Base-by-base conservation (phyloP, 2,329 filamentous ascomycete genomes). In the Sporothrix dimorphospora region DNA sequence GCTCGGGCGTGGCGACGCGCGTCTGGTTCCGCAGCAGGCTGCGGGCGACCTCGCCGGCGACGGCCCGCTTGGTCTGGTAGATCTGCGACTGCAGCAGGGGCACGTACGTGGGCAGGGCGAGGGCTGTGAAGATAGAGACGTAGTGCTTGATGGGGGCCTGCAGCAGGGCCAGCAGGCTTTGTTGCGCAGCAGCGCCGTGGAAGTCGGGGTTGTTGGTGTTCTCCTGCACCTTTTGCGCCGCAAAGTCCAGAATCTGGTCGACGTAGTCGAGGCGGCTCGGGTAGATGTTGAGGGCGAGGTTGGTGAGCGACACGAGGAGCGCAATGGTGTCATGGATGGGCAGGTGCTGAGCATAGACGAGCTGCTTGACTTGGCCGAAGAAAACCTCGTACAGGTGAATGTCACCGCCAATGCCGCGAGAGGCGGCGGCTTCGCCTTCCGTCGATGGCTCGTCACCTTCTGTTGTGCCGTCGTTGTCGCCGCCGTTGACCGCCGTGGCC, bases 371-470 rank as follows among this genome's bases (percentile, higher is more conserved):
- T 81, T 98, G 96, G 69, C 94, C 91, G 79, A 98, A 97, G 85
- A 98, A 99, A 73, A 98, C 93, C 81, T 98, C 94, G 81, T 98
- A 98, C 30, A 99, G 88, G 81, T 93, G 95, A 72, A 97, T 90
- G 77, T 94, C 91, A 69, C 90, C 87, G 0, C 91, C 91, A 75
- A 94, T 92, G 24, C 40, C 38, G 21, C 34, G 66, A 88, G 47
- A 21, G 14, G 65, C 24, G 21, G 47, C 16, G 3, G 81, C 6
- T 79, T 47, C 61, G 16, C 53, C 63, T 1, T 63, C 61, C 19
- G 53, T 14, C 1, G 72, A 7, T 34, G 45, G 38, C 38, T 8
- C 42, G 1, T 12, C 61, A 1, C 24, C 59, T 40, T 81, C 81
- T 66, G 81, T 79, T 21, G 27, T 72, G 81, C 80, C 73, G 3